phyloP scores from a whole-genome alignment of 2,329 filamentous ascomycete genomes.

The Ramichloridium luteum region DNA sequence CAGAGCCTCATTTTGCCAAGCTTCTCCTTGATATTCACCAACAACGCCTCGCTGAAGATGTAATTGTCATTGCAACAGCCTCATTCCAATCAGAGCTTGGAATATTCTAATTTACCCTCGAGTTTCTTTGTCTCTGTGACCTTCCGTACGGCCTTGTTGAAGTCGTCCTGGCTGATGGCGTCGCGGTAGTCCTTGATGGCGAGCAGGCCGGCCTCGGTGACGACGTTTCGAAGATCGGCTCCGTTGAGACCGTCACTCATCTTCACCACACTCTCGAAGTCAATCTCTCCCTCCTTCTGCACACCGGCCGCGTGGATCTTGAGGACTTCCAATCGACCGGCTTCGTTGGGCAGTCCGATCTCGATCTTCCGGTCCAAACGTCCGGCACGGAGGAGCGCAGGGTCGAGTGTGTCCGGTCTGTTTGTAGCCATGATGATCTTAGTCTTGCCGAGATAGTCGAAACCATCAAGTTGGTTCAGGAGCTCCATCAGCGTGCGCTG shows the following conservation, averaged over 20 bases:
- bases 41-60: too few relatives aligned
- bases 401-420: slow-evolving; percentile 89
- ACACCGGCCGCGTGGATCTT: slow-evolving; percentile 92
- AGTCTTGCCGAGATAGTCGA: slow-evolving; percentile 98
- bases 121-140: slow-evolving; percentile 96
- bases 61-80: too few relatives aligned
- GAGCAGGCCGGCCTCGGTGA: slow-evolving; percentile 93
- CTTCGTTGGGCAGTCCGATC: slow-evolving; percentile 93
- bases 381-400: slow-evolving; percentile 80
- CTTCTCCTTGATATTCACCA: too few relatives aligned
- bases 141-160: slow-evolving; percentile 98
- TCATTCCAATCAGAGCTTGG: slow-evolving; percentile 57
- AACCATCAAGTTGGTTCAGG: slow-evolving; percentile 95
- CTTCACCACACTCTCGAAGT: slow-evolving; percentile 98
- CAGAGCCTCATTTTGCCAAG: too few relatives aligned
- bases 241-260: slow-evolving; percentile 99
- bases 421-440: slow-evolving; percentile 99
- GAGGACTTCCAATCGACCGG: slow-evolving; percentile 87
- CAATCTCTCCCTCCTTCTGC: slow-evolving; percentile 83
- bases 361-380: slow-evolving; percentile 96
- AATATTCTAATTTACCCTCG: slow-evolving; percentile 94
- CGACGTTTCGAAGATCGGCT: slow-evolving; percentile 91
- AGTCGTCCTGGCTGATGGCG: slow-evolving; percentile 93
- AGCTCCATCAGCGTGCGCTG: slow-evolving; percentile 98
- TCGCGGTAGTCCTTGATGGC: slow-evolving; percentile 98